Evolutionary conservation across 2,329 filamentous ascomycete genomes (phyloP).

Genomic region (Colletotrichum acutatum): DNA sequence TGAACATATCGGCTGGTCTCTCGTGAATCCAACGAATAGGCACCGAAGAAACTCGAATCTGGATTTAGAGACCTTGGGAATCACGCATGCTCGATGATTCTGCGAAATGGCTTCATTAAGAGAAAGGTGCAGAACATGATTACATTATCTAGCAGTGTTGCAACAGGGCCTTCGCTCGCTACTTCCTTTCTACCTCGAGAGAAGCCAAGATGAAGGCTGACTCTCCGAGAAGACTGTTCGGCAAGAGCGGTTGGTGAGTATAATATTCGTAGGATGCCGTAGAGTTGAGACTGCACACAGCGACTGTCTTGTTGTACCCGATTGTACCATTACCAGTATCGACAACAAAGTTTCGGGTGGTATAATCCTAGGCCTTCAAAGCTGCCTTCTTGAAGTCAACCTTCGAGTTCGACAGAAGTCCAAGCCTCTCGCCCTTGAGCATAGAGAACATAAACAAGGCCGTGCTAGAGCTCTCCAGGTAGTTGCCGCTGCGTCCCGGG

Average conservation of each 20-base stretch:
- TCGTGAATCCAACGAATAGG: no score
- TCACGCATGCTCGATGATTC: no score
- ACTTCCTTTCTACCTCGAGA: conserved; percentile 46
- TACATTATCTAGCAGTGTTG: not conserved
- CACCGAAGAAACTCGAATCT: no score
- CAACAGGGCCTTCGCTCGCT: not conserved
- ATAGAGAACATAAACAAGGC: conserved; percentile 33
- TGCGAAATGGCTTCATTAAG: no score
- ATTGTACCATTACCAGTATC: conserved; percentile 28
- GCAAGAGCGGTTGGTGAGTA: conserved; percentile 45
- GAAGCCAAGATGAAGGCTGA: conserved; percentile 50
- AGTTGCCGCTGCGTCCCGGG: conserved; percentile 31
- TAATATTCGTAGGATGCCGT: conserved; percentile 54
- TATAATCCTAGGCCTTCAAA: conserved; percentile 31
- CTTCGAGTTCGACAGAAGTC: not conserved
- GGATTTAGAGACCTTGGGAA: no score
- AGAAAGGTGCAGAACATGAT: not conserved
- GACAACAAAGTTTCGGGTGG: conserved; percentile 21
- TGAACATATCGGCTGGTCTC: no score
- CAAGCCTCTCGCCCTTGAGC: conserved; percentile 25
- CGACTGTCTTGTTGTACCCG: conserved; percentile 50
- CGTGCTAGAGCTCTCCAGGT: conserved; percentile 37
- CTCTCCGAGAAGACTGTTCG: conserved; percentile 51
- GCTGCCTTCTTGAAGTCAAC: conserved; percentile 14
- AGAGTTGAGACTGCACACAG: conserved; percentile 54